Conservation (phyloP, 2,329 filamentous ascomycete species). For the Neodidymelliopsis sp. region DNA sequence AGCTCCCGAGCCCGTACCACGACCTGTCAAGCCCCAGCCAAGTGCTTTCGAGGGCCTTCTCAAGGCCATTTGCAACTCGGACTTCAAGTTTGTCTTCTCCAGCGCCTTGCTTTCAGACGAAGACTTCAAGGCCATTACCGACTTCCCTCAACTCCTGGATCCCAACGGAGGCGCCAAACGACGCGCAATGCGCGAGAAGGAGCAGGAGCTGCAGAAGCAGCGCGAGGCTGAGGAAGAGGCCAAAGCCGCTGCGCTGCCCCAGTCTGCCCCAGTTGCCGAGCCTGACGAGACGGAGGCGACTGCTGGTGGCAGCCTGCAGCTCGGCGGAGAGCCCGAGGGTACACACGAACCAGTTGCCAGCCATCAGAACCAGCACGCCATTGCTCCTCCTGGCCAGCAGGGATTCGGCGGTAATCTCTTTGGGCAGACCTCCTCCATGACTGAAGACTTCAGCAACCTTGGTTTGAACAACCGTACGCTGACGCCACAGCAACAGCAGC, state of each 20-base stretch:
- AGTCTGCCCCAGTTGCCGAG: constrained; percentile 41
- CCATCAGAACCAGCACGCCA: constrained; percentile 68
- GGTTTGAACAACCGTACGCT: constrained; percentile 72
- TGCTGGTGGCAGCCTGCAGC: constrained; percentile 76
- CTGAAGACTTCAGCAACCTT: constrained; percentile 49
- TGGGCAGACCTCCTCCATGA: constrained; percentile 42
- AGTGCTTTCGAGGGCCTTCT: constrained; percentile 48
- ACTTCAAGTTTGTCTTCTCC: constrained; percentile 64
- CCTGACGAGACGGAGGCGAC: constrained; percentile 77
- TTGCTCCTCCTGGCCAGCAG: constrained; percentile 81
- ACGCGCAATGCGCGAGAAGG: constrained; percentile 72
- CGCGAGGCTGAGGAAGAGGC: constrained; percentile 62
- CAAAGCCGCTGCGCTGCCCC: constrained; percentile 52
- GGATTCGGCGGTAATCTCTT: constrained; percentile 53
- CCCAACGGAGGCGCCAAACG: constrained; percentile 81
- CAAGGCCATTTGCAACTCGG: constrained; percentile 49
- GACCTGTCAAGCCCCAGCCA: constrained; percentile 26
- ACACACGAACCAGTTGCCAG: constrained; percentile 65
- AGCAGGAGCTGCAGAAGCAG: constrained; percentile 61
- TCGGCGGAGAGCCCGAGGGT: constrained; percentile 93
- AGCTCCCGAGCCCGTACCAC: constrained; percentile 17
- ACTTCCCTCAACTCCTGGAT: constrained; percentile 83
- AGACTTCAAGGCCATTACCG: constrained; percentile 60
- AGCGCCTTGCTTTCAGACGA: constrained; percentile 51
- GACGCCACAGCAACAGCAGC: constrained; percentile 79